phyloP scores from a whole-genome alignment of 2,329 filamentous ascomycete genomes.

The Penicillium psychrosexuale region DNA sequence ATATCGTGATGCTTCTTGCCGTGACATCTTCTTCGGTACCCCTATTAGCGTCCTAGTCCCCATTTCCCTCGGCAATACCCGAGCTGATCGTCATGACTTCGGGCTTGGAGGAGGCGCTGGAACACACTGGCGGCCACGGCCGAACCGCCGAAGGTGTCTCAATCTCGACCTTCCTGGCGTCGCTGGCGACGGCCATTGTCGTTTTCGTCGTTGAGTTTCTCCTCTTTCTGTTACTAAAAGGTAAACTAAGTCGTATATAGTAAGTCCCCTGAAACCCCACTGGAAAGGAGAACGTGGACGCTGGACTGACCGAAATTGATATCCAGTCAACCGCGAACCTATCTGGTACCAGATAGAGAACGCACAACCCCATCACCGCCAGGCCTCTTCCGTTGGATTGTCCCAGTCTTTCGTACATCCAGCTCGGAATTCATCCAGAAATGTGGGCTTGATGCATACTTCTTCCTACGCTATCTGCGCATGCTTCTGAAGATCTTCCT shows the following conservation, averaged over 20 bases:
- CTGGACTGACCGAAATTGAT: constrained; percentile 7
- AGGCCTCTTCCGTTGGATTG: constrained; percentile 54
- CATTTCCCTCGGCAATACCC: constrained; percentile 5
- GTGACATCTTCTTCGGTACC: neutral
- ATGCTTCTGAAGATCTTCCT: constrained; percentile 89
- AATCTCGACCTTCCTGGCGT: constrained; percentile 59
- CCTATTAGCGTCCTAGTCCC: neutral
- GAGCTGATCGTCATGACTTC: constrained; percentile 21
- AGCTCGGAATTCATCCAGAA: constrained; percentile 88
- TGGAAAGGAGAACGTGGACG: neutral
- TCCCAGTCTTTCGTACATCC: constrained; percentile 62
- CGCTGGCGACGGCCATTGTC: constrained; percentile 59
- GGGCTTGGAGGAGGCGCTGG: constrained; percentile 34
- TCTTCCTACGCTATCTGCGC: constrained; percentile 87
- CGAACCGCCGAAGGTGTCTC: constrained; percentile 37
- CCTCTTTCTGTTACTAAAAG: constrained; percentile 72
- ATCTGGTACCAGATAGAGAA: constrained; percentile 79
- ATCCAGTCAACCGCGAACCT: constrained; percentile 73
- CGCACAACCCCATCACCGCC: constrained; percentile 70
- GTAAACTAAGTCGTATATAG: constrained; percentile 80
- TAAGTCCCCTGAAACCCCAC: constrained; percentile 44
- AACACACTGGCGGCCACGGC: constrained; percentile 37
- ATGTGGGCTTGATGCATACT: constrained; percentile 93
- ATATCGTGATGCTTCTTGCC: constrained; percentile 2
- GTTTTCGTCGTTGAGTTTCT: constrained; percentile 63